A percentile compares a stretch with the other conserved stretches of the same genome.
These are phyloP conservation scores for Conticribra weissflogii DNA, from an alignment of 108 stramenopile genomes.

Conservation along the genomic window DNA sequence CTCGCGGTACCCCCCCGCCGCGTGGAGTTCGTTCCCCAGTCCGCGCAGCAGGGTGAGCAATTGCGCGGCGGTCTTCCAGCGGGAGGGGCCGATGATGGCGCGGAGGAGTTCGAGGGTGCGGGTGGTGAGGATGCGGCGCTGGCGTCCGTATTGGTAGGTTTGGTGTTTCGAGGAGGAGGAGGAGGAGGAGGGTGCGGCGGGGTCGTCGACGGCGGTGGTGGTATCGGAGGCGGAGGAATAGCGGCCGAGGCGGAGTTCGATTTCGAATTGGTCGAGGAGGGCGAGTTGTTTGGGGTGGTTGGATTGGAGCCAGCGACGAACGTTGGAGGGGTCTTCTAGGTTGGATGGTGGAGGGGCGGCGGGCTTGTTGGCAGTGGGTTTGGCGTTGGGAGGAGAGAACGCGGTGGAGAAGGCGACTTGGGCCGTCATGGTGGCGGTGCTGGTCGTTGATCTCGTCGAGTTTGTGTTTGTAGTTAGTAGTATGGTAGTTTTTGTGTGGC, in stretches of 20 bases:
- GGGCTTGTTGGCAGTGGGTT: too few species aligned
- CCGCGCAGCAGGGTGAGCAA: slow-evolving; percentile 72
- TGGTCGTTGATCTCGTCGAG: background rate
- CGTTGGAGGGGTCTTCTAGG: slow-evolving; percentile 49
- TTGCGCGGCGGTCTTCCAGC: slow-evolving; percentile 81
- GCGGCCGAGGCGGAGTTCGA: slow-evolving; percentile 78
- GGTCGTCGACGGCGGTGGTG: background rate
- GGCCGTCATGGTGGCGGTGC: slow-evolving; percentile 11
- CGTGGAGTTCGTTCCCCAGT: slow-evolving; percentile 75
- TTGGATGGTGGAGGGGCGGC: slow-evolving; percentile 21
- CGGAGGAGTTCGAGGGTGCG: slow-evolving; percentile 82
- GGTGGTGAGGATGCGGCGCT: slow-evolving; percentile 61
- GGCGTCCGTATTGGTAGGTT: slow-evolving; percentile 43
- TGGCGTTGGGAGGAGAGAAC: background rate
- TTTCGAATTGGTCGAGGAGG: slow-evolving; percentile 73
- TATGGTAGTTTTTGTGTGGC: too few species aligned
- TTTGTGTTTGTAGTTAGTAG: too few species aligned
- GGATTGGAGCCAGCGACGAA: slow-evolving; percentile 57
- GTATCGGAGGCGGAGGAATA: slow-evolving; percentile 32
- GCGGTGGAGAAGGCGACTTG: background rate
- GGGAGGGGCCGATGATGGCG: slow-evolving; percentile 77
- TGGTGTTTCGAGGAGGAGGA: slow-evolving; percentile 2
- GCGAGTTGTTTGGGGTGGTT: slow-evolving; percentile 68
- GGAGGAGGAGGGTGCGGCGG: slow-evolving; percentile 9
- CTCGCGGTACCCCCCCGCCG: slow-evolving; percentile 79